Percentiles rank a stretch among this genome's conserved stretches.
These are phyloP conservation scores for Hortiboletus campestris DNA, from an alignment of 768 basidiomycete genomes.

Conservation along the genomic window DNA sequence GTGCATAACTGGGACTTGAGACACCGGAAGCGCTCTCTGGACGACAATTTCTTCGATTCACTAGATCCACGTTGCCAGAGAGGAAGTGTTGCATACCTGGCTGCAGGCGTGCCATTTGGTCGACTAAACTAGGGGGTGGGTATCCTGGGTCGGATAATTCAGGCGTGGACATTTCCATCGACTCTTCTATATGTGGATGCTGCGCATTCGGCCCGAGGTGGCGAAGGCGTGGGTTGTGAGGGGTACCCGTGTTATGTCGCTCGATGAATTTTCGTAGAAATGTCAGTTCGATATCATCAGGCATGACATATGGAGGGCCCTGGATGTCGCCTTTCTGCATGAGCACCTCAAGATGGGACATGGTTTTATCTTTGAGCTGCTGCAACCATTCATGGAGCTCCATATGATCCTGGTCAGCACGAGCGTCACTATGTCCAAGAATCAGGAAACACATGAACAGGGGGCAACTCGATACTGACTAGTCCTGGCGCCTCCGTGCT, in stretches of 20 bases:
- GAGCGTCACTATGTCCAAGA: slow-evolving; percentile 63
- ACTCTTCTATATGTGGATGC: slow-evolving; percentile 33
- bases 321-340: slow-evolving; percentile 88
- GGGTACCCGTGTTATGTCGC: slow-evolving; percentile 68
- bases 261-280: slow-evolving; percentile 84
- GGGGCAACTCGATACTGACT: slow-evolving; percentile 21
- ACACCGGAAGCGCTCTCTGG: slow-evolving; percentile 29
- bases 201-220: slow-evolving; percentile 39
- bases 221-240: slow-evolving; percentile 79
- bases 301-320: slow-evolving; percentile 79
- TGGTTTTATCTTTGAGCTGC: slow-evolving; percentile 84
- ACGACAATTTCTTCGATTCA: slow-evolving; percentile 1
- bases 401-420: slow-evolving; percentile 87
- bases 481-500: slow-evolving; percentile 77
- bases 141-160: slow-evolving; percentile 35
- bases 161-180: slow-evolving; percentile 35
- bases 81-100: slow-evolving; percentile 26
- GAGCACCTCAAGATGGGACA: slow-evolving; percentile 82
- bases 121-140: slow-evolving; percentile 28
- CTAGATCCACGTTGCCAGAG: background rate
- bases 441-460: background rate
- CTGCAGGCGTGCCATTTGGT: slow-evolving; percentile 35
- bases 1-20: slow-evolving; percentile 32
- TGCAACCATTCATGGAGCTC: slow-evolving; percentile 86
- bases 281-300: slow-evolving; percentile 71